Percentiles rank a stretch among this genome's conserved stretches.
Conservation (phyloP, 2,329 filamentous ascomycete genomes). For the Didymella pomorum region DNA sequence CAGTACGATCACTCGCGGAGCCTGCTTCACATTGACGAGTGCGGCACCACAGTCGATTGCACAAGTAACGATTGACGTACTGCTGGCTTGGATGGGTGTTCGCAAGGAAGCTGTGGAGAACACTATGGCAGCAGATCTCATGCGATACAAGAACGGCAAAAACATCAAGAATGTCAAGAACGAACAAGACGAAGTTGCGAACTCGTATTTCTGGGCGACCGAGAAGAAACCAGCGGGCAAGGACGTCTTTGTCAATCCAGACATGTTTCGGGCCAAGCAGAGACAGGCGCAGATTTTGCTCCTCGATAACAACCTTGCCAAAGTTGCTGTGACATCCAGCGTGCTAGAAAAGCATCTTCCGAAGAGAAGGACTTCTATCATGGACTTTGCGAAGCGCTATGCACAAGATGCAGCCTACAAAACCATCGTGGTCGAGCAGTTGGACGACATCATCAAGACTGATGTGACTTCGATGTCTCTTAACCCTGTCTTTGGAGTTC, state of each 20-base stretch:
- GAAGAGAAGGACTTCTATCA: constrained; percentile 38
- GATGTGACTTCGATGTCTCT: constrained; percentile 57
- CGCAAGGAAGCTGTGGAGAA: constrained; percentile 28
- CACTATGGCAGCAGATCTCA: constrained; percentile 26
- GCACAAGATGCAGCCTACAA: constrained; percentile 51
- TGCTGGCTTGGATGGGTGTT: constrained; percentile 57
- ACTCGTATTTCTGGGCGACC: constrained; percentile 31
- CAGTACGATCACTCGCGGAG: constrained; percentile 54
- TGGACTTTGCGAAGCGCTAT: constrained; percentile 51
- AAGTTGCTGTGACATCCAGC: constrained; percentile 24
- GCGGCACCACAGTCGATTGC: constrained; percentile 48
- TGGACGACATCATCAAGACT: constrained; percentile 55
- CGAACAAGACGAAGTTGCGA: constrained; percentile 26
- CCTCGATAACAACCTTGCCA: constrained; percentile 26
- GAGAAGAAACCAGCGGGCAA: not conserved
- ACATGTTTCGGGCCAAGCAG: not conserved
- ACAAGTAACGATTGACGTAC: constrained; percentile 52
- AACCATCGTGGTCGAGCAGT: constrained; percentile 50
- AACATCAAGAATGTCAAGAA: constrained; percentile 30
- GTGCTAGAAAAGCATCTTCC: constrained; percentile 46
- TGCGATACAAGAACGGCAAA: constrained; percentile 28
- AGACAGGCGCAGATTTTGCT: constrained; percentile 3
- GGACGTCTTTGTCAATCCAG: not conserved
- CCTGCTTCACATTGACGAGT: constrained; percentile 47
- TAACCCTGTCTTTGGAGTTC: constrained; percentile 60